Evolutionary conservation across 306 rosid species (phyloP), one percentile per base, ranked within the genome.

Genomic region (Casuarina equisetifolia): DNA sequence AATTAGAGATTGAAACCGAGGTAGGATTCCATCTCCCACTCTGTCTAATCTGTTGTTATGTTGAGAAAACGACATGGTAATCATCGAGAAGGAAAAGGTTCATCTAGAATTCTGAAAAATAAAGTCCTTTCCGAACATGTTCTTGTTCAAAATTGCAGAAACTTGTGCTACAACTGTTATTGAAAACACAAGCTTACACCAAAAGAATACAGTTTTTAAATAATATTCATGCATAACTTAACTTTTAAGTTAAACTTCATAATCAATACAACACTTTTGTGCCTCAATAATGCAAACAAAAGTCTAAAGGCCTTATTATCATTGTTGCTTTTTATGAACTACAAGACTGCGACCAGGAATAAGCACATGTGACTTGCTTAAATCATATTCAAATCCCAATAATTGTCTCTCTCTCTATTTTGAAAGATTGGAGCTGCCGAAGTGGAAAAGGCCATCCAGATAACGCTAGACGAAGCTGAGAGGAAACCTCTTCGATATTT

Each of bases 1-100:
- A 84, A 53, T 12, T 87, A 2, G 83, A 78, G 70, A 67, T 85
- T 48, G 81, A 87, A 61, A 40, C 82, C 52, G 11, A 76, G 77
- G 90, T 86, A 13, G 3, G 19, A 9, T n/a, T 1, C 32, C 19
- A 64, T 77, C 62, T 44, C n/a, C 3, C 64, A 5, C 39, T 16
- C 45, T n/a, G 0, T 5, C 45, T 9, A 2, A 16, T n/a, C 4
- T 46, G 9, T 11, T 49, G 32, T 25, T 25, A 0, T 25, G 32
- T 25, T 25, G 32, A 49, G 53, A 49, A 3, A 49, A 49, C 4
- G 53, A 11, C 53, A 49, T 49, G 32, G 25, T 25, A 25, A 16
- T 17, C 6, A 53, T 53, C 15, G 2, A 53, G 32, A 25, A 25
- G 32, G 32, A 25, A 25, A 25, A 25, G 32, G 32, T 25, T 25